These are phyloP conservation scores for Camellia lanceoleosa DNA, from an alignment of 148 eudicot genomes.

Conservation along the genomic window DNA sequence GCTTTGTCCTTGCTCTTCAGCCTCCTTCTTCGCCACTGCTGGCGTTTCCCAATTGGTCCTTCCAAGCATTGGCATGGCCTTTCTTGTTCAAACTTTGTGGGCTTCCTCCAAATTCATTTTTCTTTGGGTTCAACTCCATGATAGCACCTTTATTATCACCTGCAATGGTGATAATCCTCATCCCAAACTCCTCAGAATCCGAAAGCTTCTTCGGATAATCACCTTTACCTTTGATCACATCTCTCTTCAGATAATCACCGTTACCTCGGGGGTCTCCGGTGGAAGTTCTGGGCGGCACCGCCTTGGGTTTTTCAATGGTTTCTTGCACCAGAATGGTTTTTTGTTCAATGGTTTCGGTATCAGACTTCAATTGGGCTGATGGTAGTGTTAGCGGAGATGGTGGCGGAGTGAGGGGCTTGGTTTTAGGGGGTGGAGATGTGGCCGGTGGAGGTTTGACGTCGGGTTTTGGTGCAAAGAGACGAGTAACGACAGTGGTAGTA, in stretches of 20 bases:
- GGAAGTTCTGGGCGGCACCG: no score
- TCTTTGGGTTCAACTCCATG: slow-evolving; percentile 54
- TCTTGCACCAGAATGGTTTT: slow-evolving; percentile 47
- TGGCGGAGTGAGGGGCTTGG: slow-evolving; percentile 23
- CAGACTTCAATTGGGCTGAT: slow-evolving; percentile 41
- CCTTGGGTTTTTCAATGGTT: slow-evolving; percentile 31
- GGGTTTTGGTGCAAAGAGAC: background rate
- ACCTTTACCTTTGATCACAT: background rate
- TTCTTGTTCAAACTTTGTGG: slow-evolving; percentile 13
- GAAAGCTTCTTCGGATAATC: slow-evolving; percentile 22
- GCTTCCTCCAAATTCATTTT: slow-evolving; percentile 2
- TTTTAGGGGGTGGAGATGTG: slow-evolving; percentile 31
- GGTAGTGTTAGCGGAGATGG: slow-evolving; percentile 67
- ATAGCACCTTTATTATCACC: slow-evolving; percentile 80
- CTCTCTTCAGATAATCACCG: slow-evolving; percentile 7
- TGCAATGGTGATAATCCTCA: slow-evolving; percentile 50
- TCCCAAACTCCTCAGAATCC: slow-evolving; percentile 32
- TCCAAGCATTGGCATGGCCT: background rate
- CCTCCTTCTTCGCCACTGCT: background rate
- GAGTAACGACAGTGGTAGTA: slow-evolving; percentile 15
- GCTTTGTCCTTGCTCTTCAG: background rate
- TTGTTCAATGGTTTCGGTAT: slow-evolving; percentile 28
- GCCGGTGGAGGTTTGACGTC: slow-evolving; percentile 9
- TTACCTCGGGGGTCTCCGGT: no score
- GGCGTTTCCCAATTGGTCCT: slow-evolving; percentile 12